phyloP scores from a whole-genome alignment of 2,329 filamentous ascomycete genomes.

The Sporothrix pallida region DNA sequence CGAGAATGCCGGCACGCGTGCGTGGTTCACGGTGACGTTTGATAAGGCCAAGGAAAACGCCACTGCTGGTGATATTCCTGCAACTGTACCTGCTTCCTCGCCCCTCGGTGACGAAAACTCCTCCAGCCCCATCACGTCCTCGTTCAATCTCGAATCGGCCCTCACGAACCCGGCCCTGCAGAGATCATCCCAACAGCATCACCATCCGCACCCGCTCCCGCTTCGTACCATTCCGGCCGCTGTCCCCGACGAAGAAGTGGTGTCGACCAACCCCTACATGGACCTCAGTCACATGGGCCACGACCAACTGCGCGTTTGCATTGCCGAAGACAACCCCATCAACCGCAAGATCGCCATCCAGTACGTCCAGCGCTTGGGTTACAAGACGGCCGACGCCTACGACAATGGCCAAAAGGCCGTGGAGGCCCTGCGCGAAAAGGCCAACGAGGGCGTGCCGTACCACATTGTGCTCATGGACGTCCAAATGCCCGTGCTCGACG shows the following conservation, averaged over 20 bases:
- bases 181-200: background rate
- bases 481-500: conserved; percentile 92
- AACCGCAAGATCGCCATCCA: conserved; percentile 94
- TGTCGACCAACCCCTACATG: conserved; percentile 53
- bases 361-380: conserved; percentile 84
- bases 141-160: conserved; percentile 44
- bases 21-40: conserved; percentile 83
- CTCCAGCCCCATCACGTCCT: conserved; percentile 26
- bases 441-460: conserved; percentile 75
- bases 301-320: conserved; percentile 82
- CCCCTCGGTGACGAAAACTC: conserved; percentile 12
- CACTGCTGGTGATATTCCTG: conserved; percentile 15
- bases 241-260: background rate
- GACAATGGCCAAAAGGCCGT: conserved; percentile 89
- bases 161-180: conserved; percentile 18
- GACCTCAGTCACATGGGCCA: conserved; percentile 76
- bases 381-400: conserved; percentile 81
- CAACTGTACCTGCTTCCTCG: conserved; percentile 31
- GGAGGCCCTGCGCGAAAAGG: conserved; percentile 77
- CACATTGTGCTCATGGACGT: conserved; percentile 95
- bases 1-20: conserved; percentile 71
- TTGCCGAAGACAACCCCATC: conserved; percentile 94
- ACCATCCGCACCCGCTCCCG: conserved; percentile 29
- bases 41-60: conserved; percentile 65
- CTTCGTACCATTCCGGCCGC: conserved; percentile 33